Evolutionary conservation across 2,329 filamentous ascomycete genomes (phyloP), one percentile per base, ranked within the genome.

Genomic region (Monilinia fructicola): DNA sequence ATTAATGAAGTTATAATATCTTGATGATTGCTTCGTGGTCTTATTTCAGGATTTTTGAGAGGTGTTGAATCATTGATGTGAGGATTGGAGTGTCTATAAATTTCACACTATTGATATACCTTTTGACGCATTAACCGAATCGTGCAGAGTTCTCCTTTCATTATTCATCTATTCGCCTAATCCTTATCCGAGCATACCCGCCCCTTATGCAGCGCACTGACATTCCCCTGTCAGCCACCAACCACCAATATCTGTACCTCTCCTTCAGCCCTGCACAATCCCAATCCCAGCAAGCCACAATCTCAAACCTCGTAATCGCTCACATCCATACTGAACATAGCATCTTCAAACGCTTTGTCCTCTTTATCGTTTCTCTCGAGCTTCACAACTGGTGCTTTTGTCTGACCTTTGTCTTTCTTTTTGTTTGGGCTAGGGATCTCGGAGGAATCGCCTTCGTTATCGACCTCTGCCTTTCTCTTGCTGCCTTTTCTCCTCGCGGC

Each of bases 331-430:
- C 12, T 28, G 23, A 61, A 52, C 0, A 61, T 26, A 7, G 58
- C 58, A 38, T 52, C 58, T 14, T 61, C 44, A 61, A 61, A 61
- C 21, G 58, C 58, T 38, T 26, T 50, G 9, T 61, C 58, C 58
- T 18, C 44, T 38, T 50, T 50, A 38, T 50, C 44, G 18, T 9
- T 61, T 11, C n/a, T 35, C 2, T 61, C 58, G 44, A 61, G 16
- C 28, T 50, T 61, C 21, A 50, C 44, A 50, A 61, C 14, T 38
- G 28, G 9, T 5, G 48, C 4, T 52, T 61, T 50, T 23, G 9
- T n/a, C n/a, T 61, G 44, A 21, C 44, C 21, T 50, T 52, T 50
- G 16, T 38, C 58, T 40, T 61, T 50, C 44, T 26, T 61, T 40
- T 61, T 61, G 28, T 3, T 50, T n/a, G 31, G 58, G n/a, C 44